Evolutionary conservation across 495 filamentous ascomycete species (phyloP).

Genomic region (Aspergillus heteromorphus): DNA sequence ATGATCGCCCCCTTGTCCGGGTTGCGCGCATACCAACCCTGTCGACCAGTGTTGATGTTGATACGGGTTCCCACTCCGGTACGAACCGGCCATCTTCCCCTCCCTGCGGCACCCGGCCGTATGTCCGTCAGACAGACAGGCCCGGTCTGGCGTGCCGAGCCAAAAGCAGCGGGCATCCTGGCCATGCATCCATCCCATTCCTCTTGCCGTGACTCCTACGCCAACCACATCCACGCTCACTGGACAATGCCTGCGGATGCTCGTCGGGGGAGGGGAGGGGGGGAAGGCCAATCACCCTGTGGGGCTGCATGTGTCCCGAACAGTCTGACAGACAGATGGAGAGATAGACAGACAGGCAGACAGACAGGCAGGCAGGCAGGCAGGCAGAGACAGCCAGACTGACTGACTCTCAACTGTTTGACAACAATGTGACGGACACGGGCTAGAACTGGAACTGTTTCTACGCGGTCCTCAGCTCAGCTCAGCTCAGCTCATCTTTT

Average conservation of each 20-base stretch:
- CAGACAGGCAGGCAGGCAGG: conserved; percentile 5
- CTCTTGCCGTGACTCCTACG: neutral
- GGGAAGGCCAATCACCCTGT: conserved; percentile 16
- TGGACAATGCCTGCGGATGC: conserved; percentile 5
- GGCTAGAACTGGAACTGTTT: neutral
- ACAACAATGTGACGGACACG: neutral
- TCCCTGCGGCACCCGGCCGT: no score
- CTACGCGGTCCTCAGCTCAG: neutral
- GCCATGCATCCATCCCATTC: neutral
- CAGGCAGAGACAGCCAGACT: conserved; percentile 1
- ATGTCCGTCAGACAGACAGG: no score
- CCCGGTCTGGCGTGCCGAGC: neutral
- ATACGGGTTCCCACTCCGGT: neutral
- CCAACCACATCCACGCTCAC: neutral
- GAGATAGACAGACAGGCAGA: neutral
- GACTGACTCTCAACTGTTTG: neutral
- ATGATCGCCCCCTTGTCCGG: neutral
- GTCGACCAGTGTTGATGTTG: neutral
- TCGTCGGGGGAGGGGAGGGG: conserved; percentile 13
- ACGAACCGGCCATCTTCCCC: neutral
- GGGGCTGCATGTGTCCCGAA: conserved; percentile 12
- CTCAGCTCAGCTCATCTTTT: neutral
- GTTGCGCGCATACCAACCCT: neutral
- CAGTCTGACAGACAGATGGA: conserved; percentile 13
- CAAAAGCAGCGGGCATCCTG: neutral